Evolutionary conservation across 768 basidiomycete species (phyloP).

Genomic region (Gloeopeniophorella convolvens): DNA sequence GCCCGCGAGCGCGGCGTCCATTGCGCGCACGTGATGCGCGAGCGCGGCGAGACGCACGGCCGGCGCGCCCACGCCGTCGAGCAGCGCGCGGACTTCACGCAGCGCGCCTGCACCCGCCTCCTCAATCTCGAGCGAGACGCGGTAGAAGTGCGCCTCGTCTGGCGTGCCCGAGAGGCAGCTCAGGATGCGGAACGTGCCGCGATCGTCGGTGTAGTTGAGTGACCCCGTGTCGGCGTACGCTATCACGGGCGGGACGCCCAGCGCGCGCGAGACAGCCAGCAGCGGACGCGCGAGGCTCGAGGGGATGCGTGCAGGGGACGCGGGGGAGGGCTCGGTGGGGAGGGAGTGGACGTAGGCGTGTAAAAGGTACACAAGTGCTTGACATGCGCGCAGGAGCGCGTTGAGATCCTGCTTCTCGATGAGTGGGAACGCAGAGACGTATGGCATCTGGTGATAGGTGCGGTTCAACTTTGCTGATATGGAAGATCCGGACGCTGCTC

Average conservation of each 20-base stretch:
- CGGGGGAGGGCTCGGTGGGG: background rate
- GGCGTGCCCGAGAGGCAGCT: background rate
- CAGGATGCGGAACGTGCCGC: background rate
- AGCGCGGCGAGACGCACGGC: background rate
- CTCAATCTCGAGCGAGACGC: background rate
- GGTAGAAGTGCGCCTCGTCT: slow-evolving; percentile 10
- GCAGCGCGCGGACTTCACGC: background rate
- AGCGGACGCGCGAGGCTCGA: background rate
- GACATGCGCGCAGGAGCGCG: background rate
- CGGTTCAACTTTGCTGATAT: background rate
- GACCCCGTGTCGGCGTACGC: slow-evolving; percentile 1
- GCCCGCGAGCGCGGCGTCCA: background rate
- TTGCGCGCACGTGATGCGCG: background rate
- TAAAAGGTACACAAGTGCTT: background rate
- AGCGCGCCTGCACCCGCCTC: background rate
- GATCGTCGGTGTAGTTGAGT: background rate
- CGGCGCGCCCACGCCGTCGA: too few relatives aligned
- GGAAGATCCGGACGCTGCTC: background rate
- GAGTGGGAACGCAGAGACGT: background rate
- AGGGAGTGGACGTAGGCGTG: slow-evolving; percentile 3
- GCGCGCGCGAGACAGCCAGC: background rate
- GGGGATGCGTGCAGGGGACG: background rate
- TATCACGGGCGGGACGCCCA: slow-evolving; percentile 3
- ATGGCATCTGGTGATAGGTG: background rate
- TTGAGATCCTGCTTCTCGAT: background rate